Conservation (phyloP, 164 flowering plant genomes). For the Tetrastigma voinierianum region DNA sequence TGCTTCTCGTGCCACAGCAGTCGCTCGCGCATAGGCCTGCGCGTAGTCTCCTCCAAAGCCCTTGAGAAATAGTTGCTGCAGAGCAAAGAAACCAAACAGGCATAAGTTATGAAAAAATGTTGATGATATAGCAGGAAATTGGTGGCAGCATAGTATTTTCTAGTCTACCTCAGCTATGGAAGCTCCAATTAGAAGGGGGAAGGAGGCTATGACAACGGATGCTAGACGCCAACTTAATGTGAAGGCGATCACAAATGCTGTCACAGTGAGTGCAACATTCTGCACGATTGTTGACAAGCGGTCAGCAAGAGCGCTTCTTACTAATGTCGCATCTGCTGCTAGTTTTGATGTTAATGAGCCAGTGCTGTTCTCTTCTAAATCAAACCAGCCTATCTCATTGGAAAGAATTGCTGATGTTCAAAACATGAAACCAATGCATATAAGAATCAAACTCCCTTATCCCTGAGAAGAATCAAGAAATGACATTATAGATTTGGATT, state of each 20-base stretch:
- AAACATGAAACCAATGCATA: not conserved
- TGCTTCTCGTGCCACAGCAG: conserved; percentile 74
- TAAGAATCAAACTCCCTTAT: too few species aligned
- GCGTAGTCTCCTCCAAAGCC: conserved; percentile 74
- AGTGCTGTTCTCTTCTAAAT: conserved; percentile 62
- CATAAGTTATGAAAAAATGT: not conserved
- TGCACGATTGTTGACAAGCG: conserved; percentile 69
- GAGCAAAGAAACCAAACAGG: conserved; percentile 2
- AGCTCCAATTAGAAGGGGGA: conserved; percentile 67
- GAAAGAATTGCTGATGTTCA: conserved; percentile 59
- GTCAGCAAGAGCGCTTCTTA: conserved; percentile 67
- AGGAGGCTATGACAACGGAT: conserved; percentile 56
- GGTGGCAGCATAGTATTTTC: not conserved
- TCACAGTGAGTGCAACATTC: conserved; percentile 56
- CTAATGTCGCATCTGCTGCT: conserved; percentile 71
- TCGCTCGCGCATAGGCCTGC: conserved; percentile 51
- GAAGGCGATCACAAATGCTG: conserved; percentile 69
- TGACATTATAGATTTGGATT: too few species aligned
- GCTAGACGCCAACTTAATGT: conserved; percentile 69
- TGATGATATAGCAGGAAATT: not conserved
- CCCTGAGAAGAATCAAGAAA: too few species aligned
- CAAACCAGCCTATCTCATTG: conserved; percentile 90
- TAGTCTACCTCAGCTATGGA: conserved; percentile 57
- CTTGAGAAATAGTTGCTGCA: conserved; percentile 72
- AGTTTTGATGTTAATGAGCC: conserved; percentile 53